Conservation (phyloP, 2,329 filamentous ascomycete genomes). For the Talaromyces sp. region DNA sequence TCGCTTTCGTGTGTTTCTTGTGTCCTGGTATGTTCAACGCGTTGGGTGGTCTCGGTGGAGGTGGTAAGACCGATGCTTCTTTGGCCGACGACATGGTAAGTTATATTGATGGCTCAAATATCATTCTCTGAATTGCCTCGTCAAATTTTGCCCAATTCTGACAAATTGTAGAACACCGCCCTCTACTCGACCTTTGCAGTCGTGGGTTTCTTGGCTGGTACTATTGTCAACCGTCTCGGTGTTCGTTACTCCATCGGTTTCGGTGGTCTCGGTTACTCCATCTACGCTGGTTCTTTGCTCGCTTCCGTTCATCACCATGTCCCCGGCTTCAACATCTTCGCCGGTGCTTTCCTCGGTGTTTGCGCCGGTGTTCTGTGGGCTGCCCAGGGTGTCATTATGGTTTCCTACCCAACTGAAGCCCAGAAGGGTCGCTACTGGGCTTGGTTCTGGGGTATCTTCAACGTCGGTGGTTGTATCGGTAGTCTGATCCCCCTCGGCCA, state of each 20-base stretch:
- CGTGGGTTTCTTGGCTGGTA: slow-evolving; percentile 56
- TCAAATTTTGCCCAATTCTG: not conserved
- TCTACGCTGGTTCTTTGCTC: slow-evolving; percentile 41
- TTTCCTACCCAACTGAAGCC: slow-evolving; percentile 74
- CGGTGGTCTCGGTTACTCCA: slow-evolving; percentile 35
- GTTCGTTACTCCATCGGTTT: slow-evolving; percentile 32
- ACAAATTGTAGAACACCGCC: slow-evolving; percentile 48
- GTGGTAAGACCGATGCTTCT: slow-evolving; percentile 50
- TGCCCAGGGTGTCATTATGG: slow-evolving; percentile 48
- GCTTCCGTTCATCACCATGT: slow-evolving; percentile 43
- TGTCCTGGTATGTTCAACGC: slow-evolving; percentile 69
- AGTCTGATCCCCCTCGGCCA: slow-evolving; percentile 44
- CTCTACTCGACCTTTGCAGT: slow-evolving; percentile 65
- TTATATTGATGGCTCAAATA: not conserved
- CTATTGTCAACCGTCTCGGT: slow-evolving; percentile 33
- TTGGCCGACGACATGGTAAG: slow-evolving; percentile 52
- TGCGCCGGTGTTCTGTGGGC: slow-evolving; percentile 44
- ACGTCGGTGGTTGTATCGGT: slow-evolving; percentile 78
- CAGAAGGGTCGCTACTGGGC: slow-evolving; percentile 80
- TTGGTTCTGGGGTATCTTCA: slow-evolving; percentile 88
- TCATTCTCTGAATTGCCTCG: not conserved
- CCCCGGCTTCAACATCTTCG: slow-evolving; percentile 40
- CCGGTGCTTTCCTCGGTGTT: slow-evolving; percentile 40
- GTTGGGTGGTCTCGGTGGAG: slow-evolving; percentile 59
- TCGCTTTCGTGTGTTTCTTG: slow-evolving; percentile 65